Evolutionary conservation across 2,329 filamentous ascomycete species (phyloP), one percentile per base, ranked within the genome.

Genomic region (Talaromyces atroroseus): DNA sequence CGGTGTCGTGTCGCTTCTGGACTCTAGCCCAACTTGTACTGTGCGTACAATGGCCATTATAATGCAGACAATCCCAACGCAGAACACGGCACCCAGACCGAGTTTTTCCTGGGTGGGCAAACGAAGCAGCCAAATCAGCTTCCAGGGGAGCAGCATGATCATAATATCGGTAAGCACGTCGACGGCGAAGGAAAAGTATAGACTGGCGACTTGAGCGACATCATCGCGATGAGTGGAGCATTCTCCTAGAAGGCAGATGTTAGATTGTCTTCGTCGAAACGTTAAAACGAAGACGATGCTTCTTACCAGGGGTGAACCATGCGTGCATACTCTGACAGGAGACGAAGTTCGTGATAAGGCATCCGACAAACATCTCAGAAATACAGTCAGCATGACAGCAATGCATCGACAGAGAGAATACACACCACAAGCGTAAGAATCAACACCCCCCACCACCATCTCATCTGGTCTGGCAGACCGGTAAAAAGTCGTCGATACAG

Each of bases 351-450:
- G 66, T 65, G 20, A 74, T 60, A 34, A 75, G 62, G 49, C 69
- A 72, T 24, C 69, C 71, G 21, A 72, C 65, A 34, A 72, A 65
- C 10, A 68, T 69, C 69, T 74, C n/a, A n/a, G n/a, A n/a, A n/a
- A 18, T 14, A n/a, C 36, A 54, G 54, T 45, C 16, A 44, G 46
- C 18, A 8, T 5, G 4, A 5, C 29, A 12, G 23, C 5, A 26
- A 21, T 21, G 16, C 24, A 12, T 32, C n/a, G 23, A 7, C 3
- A 24, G 26, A 18, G 16, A 40, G 16, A n/a, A 48, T 11, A 60
- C 66, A 62, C 56, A 74, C 71, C 60, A 73, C 26, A 14, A 68
- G 38, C 21, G 65, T 70, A 55, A 74, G 73, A 1, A 62, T 55
- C 24, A 71, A 21, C 2, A 74, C 66, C 5, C 54, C 61, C 70